Conservation (phyloP, 345 rosid genomes). For the Microcos paniculata region DNA sequence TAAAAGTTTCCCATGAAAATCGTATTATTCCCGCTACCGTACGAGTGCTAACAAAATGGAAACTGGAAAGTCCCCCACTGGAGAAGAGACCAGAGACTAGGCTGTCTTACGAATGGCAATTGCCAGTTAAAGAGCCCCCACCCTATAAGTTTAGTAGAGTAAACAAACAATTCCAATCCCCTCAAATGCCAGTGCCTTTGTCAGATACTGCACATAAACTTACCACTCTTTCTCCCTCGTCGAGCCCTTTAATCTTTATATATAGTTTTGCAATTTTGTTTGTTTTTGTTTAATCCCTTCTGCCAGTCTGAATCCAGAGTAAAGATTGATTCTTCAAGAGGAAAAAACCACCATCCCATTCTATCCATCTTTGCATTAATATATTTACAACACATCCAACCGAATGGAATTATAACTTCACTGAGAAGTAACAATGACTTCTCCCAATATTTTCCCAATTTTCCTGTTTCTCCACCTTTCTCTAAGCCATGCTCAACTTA, state of each 20-base stretch:
- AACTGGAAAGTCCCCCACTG: background rate
- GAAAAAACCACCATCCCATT: background rate
- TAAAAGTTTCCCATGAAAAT: too few relatives aligned
- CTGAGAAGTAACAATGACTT: background rate
- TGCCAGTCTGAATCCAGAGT: background rate
- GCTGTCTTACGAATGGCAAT: background rate
- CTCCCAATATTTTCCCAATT: background rate
- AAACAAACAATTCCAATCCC: background rate
- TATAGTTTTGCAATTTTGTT: background rate
- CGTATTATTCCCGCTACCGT: too few relatives aligned
- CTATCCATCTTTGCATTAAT: background rate
- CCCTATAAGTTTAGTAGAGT: background rate
- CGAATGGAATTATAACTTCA: background rate
- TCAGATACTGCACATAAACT: background rate
- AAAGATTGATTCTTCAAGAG: constrained; percentile 8
- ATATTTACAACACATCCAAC: background rate
- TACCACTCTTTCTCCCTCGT: background rate
- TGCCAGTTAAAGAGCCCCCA: background rate
- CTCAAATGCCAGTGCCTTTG: constrained; percentile 1
- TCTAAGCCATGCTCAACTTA: constrained; percentile 7
- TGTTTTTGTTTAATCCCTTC: background rate
- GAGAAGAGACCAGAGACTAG: too few relatives aligned
- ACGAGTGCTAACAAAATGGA: background rate
- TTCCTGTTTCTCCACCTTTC: constrained; percentile 1
- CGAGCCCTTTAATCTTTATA: too few relatives aligned